Evolutionary conservation across 768 basidiomycete species (phyloP).

Genomic region (Macrolepiota dolichaula): DNA sequence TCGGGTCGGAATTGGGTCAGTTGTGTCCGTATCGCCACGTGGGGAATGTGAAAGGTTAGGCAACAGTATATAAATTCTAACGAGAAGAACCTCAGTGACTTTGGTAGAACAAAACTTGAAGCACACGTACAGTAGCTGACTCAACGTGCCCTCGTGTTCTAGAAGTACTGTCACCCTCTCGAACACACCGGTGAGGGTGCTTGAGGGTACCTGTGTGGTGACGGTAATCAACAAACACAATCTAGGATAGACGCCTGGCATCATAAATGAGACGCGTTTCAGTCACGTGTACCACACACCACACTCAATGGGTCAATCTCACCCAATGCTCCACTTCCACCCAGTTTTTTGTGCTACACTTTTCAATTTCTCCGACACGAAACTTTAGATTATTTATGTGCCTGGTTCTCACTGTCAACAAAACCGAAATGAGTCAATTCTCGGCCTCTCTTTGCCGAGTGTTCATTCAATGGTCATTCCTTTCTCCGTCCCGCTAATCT

Average conservation of each 20-base stretch:
- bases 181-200: not conserved
- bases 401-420: not conserved
- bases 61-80: not conserved
- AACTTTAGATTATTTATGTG: not conserved
- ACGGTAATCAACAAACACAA: constrained; percentile 17
- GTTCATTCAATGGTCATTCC: not conserved
- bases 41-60: not conserved
- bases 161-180: not conserved
- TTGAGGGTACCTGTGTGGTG: not conserved
- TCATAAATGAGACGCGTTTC: not conserved
- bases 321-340: not conserved
- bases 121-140: not conserved
- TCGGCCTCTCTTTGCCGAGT: not conserved
- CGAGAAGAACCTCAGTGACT: not conserved
- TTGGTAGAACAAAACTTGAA: not conserved
- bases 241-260: not conserved
- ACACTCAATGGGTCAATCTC: not conserved
- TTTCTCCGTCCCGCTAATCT: not conserved
- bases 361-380: not conserved
- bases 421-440: not conserved
- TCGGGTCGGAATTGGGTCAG: not conserved
- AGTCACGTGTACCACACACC: not conserved
- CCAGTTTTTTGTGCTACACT: not conserved
- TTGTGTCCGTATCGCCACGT: not conserved
- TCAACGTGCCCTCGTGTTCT: not conserved